phyloP scores from a whole-genome alignment of 2,329 filamentous ascomycete genomes.

The Magnaporthiopsis incrustans region DNA sequence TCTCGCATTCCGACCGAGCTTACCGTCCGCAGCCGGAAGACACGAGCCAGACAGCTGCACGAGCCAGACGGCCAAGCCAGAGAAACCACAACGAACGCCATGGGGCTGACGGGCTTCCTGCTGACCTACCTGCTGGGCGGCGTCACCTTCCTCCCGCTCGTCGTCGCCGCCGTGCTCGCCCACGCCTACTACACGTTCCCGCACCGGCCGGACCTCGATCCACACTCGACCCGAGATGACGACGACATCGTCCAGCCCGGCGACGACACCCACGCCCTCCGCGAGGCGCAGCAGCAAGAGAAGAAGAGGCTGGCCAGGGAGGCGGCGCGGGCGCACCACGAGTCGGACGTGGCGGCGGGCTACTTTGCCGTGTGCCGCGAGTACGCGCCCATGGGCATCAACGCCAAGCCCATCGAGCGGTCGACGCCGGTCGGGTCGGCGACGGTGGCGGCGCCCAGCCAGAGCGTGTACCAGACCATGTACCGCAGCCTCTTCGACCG shows the following conservation, averaged over 20 bases:
- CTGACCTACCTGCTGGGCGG: constrained; percentile 78
- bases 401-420: constrained; percentile 85
- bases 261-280: constrained; percentile 59
- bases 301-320: constrained; percentile 48
- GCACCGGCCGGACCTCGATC: constrained; percentile 31
- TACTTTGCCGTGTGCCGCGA: constrained; percentile 95
- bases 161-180: constrained; percentile 51
- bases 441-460: constrained; percentile 70
- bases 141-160: constrained; percentile 74
- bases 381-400: constrained; percentile 84
- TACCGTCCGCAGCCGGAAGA: too few species aligned
- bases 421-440: constrained; percentile 69
- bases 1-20: too few species aligned
- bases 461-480: constrained; percentile 97
- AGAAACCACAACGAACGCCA: too few species aligned
- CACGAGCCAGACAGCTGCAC: too few species aligned
- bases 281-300: constrained; percentile 32
- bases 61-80: too few species aligned
- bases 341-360: constrained; percentile 74
- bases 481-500: constrained; percentile 93
- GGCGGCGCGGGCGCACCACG: constrained; percentile 38
- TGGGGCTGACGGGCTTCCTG: constrained; percentile 54
- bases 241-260: constrained; percentile 45
- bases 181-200: constrained; percentile 66
- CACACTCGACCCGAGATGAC: constrained; percentile 12